A percentile compares a stretch with the other conserved stretches of the same genome.
These are phyloP conservation scores for Fusarium piperis DNA, from an alignment of 2,329 filamentous ascomycete species.

Conservation along the genomic window DNA sequence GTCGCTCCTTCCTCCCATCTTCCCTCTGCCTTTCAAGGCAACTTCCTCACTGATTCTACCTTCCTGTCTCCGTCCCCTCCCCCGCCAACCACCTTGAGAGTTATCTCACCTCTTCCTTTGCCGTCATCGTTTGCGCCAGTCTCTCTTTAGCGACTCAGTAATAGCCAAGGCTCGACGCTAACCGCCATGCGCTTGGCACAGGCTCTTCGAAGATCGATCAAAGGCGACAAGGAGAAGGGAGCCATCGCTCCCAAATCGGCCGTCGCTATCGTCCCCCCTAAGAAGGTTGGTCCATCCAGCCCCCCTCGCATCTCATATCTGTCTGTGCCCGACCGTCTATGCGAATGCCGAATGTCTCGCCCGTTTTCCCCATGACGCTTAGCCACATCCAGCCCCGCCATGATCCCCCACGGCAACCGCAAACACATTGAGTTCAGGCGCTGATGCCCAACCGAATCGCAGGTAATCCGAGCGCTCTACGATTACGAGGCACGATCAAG, in stretches of 20 bases:
- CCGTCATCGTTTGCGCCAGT: constrained; percentile 20
- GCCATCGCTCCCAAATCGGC: constrained; percentile 86
- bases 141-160: constrained; percentile 16
- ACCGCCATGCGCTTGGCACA: constrained; percentile 60
- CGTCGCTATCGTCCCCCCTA: constrained; percentile 88
- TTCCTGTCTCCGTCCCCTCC: constrained; percentile 16
- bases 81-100: constrained; percentile 16
- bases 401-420: constrained; percentile 18
- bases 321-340: not conserved
- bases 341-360: constrained; percentile 31
- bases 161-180: constrained; percentile 46
- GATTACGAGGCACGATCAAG: constrained; percentile 82
- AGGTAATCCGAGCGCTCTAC: constrained; percentile 98
- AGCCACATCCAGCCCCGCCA: constrained; percentile 24
- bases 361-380: constrained; percentile 9
- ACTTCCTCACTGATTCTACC: not conserved
- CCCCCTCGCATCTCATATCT: constrained; percentile 2
- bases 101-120: constrained; percentile 4
- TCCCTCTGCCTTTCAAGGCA: constrained; percentile 13
- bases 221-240: constrained; percentile 85
- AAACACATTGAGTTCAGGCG: constrained; percentile 17
- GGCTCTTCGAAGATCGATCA: constrained; percentile 88
- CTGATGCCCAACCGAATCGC: constrained; percentile 28
- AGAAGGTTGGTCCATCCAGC: constrained; percentile 73
- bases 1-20: constrained; percentile 7